Base-by-base conservation (phyloP, 2,329 filamentous ascomycete species). In the Alternaria brassicicola region DNA sequence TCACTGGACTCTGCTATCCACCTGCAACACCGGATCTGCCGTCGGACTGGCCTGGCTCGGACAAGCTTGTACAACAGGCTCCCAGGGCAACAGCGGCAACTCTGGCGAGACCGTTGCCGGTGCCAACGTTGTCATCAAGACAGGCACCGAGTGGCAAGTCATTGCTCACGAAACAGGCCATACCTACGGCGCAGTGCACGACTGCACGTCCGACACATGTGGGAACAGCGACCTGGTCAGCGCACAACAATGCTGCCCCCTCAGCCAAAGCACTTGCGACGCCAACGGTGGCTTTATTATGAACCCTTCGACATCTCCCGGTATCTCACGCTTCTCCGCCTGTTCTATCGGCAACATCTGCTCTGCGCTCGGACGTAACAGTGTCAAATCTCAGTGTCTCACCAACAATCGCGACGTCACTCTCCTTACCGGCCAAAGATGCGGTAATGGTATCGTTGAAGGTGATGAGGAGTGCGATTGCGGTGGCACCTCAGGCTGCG, bases 391-490 rank as follows among this genome's bases (percentile, higher is more conserved):
- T 0, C 79, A 74, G 25, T 99, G 95, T 76, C 81, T 99, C 41
- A 89, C 87, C n/a, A 88, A 91, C 76, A 99, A 99, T 81, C 88
- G 86, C 67, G 88, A 91, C 64, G 88, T 99, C 45, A 85, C 86
- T 30, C 95, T 90, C 26, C 91, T 96, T 67, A 89, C 88, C 0
- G 91, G 90, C 53, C 89, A 89, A 67, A 89, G 93, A 73, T 99
- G 95, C 78, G 95, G 95, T 57, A 99, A 99, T 78, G 95, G 95
- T 52, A 98, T 99, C 65, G 95, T 99, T 49, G 95, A 98, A 79
- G 82, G 85, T 17, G 95, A 92, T 63, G 95, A 99, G 78, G 90
- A 99, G 52, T 99, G 95, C 78, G 95, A 99, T 78, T 99, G 95
- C 71, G 95, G 95, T 62, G 94, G 94, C 53, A 80, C 82, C 13